A percentile compares a stretch with the other conserved stretches of the same genome.
Conservation (phyloP, 2,329 filamentous ascomycete genomes). For the Coleophoma eucalyptorum region DNA sequence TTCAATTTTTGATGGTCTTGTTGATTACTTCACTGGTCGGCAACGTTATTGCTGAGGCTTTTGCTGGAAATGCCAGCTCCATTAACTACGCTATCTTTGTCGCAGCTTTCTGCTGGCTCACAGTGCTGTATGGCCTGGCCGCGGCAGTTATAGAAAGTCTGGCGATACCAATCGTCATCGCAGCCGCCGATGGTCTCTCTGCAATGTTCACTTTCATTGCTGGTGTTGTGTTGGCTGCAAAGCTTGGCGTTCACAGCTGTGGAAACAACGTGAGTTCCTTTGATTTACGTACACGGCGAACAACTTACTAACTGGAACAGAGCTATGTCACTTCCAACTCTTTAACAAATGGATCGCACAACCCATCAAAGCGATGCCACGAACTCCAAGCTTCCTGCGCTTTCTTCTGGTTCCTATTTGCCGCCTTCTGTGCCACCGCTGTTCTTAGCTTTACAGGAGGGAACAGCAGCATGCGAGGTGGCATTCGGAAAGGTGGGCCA, state of each 20-base stretch:
- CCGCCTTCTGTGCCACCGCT: constrained; percentile 46
- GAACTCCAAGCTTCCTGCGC: constrained; percentile 71
- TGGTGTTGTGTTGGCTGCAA: constrained; percentile 67
- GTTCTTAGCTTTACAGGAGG: not conserved
- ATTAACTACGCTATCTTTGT: constrained; percentile 64
- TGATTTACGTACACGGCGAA: too few species aligned
- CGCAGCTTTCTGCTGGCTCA: constrained; percentile 61
- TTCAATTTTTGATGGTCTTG: constrained; percentile 24
- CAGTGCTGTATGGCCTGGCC: constrained; percentile 58
- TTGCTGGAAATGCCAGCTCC: constrained; percentile 57
- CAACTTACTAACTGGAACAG: constrained; percentile 20
- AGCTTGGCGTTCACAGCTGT: constrained; percentile 67
- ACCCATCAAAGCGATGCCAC: constrained; percentile 63
- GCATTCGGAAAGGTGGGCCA: constrained; percentile 39
- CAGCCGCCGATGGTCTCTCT: constrained; percentile 54
- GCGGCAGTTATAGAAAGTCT: constrained; percentile 50
- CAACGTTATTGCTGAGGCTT: constrained; percentile 43
- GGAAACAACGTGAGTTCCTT: constrained; percentile 44
- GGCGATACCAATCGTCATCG: constrained; percentile 43
- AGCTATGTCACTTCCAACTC: constrained; percentile 41
- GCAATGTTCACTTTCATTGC: constrained; percentile 65
- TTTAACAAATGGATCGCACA: constrained; percentile 54
- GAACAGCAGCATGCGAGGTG: constrained; percentile 12
- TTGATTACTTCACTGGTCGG: constrained; percentile 25
- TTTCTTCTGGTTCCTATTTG: constrained; percentile 79